A percentile compares a stretch with the other conserved stretches of the same genome.
Evolutionary conservation across 306 rosid genomes (phyloP).

Genomic region (Pyrus betulifolia): DNA sequence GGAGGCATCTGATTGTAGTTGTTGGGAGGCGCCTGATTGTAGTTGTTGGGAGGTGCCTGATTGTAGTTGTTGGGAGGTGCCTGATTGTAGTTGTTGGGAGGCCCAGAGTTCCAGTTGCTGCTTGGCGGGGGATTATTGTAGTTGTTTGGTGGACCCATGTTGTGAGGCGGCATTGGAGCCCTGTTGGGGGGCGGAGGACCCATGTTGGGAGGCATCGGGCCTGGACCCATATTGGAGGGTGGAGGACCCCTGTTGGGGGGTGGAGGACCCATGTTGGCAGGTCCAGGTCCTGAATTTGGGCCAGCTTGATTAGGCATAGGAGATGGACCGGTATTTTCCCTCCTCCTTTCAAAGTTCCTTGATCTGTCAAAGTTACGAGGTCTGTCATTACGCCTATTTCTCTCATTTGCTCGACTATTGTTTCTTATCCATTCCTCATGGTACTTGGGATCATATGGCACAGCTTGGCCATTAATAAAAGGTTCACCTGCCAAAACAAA

Average conservation of each 20-base stretch:
- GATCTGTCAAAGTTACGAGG: slow-evolving; percentile 79
- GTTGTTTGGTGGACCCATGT: slow-evolving; percentile 3
- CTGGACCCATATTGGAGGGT: not conserved
- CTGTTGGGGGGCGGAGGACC: not conserved
- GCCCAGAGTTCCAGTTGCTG: slow-evolving; percentile 8
- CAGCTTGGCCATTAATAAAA: slow-evolving; percentile 81
- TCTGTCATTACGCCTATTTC: slow-evolving; percentile 86
- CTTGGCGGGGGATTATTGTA: not conserved
- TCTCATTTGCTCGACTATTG: slow-evolving; percentile 87
- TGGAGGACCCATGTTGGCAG: slow-evolving; percentile 1
- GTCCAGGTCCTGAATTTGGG: slow-evolving; percentile 16
- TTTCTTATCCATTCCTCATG: slow-evolving; percentile 92
- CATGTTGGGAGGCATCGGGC: not conserved
- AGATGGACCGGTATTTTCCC: slow-evolving; percentile 17
- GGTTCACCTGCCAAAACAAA: slow-evolving; percentile 70
- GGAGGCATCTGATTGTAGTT: not conserved
- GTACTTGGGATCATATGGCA: slow-evolving; percentile 88
- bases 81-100: slow-evolving; percentile 11
- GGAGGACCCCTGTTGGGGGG: slow-evolving; percentile 15
- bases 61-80: slow-evolving; percentile 17
- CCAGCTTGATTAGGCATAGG: slow-evolving; percentile 34
- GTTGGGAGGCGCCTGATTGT: not conserved
- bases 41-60: slow-evolving; percentile 9
- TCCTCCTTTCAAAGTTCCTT: slow-evolving; percentile 79
- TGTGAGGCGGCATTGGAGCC: slow-evolving; percentile 14